Base-by-base conservation (phyloP, 805 yeast genomes). In the Torulaspora gathmanii region DNA sequence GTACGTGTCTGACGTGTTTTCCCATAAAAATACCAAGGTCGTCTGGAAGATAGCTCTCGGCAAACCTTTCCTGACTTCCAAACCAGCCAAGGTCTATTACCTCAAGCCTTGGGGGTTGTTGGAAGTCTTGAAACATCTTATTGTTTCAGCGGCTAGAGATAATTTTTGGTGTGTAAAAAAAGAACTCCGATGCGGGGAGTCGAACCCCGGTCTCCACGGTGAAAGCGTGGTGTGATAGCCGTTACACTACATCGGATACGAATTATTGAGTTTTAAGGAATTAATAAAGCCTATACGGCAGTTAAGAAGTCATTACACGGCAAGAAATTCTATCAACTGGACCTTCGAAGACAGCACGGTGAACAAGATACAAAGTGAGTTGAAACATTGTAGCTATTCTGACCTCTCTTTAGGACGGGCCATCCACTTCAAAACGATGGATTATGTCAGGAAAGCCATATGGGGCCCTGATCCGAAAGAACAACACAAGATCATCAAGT, bases 381-480 rank as follows among this genome's bases (percentile, higher is more conserved):
- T 20, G 6, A 20, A 5, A 20, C 23, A 20, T 20, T 6, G 6
- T 20, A 6, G 6, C n/a, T n/a, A n/a, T n/a, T n/a, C n/a, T n/a
- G 22, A 20, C 6, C 6, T 6, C 22, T 20, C 22, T 20, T 20
- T 22, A 22, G 10, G 8, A 22, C 8, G 4, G 25, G 15, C 33
- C 15, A 19, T 29, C 16, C 15, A n/a, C 3, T 38, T 20, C 15
- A 16, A 11, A 11, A 17, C 2, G 2, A 91, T 91, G 98, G 88
- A 91, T 61, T 83, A 74, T 63, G 64, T 91, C 27, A 90, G 87
- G 69, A 82, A 83, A 61, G 86, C 90, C 3, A 82, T 91, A 30
- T 91, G 95, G 84, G 99, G 99, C 0, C 97, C 98, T 0, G 96
- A 90, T 61, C 96, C 97, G 33, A 83, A 83, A 58, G 98, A 87